Evolutionary conservation across 2,329 filamentous ascomycete species (phyloP).

Genomic region (Diaporthe vexans): DNA sequence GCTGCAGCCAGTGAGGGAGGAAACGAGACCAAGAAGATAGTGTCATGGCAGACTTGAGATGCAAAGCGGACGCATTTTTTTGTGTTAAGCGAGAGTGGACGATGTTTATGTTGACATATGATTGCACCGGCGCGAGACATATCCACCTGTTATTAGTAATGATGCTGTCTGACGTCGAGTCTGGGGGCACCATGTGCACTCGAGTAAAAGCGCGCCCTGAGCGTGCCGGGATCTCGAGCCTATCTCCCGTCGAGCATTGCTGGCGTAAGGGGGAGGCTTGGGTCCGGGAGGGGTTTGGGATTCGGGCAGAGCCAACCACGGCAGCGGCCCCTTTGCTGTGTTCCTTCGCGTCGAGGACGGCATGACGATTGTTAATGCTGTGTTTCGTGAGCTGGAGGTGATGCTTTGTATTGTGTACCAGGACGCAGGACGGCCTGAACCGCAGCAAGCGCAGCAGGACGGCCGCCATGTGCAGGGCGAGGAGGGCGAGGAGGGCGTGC

Average conservation of each 20-base stretch:
- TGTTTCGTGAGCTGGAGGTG: constrained; percentile 15
- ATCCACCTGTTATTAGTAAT: constrained; percentile 11
- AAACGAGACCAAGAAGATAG: neutral
- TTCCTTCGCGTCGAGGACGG: neutral
- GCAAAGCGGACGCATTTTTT: neutral
- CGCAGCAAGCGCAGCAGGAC: constrained; percentile 13
- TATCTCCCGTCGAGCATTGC: constrained; percentile 8
- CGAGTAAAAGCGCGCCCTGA: constrained; percentile 2
- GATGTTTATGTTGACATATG: neutral
- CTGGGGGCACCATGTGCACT: neutral
- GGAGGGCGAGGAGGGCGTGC: too few species aligned
- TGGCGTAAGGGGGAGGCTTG: neutral
- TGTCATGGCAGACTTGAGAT: neutral
- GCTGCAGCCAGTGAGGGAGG: neutral
- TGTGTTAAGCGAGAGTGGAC: constrained; percentile 4
- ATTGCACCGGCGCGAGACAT: neutral
- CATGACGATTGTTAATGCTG: neutral
- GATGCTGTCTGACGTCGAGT: constrained; percentile 4
- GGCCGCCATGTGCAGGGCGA: neutral
- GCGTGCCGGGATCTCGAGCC: constrained; percentile 27
- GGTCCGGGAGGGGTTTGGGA: constrained; percentile 3
- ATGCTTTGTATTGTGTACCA: neutral
- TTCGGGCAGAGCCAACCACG: constrained; percentile 26
- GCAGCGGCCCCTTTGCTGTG: constrained; percentile 16
- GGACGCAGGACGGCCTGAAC: neutral